Conservation (phyloP, 306 rosid species). For the Vigna radiata region DNA sequence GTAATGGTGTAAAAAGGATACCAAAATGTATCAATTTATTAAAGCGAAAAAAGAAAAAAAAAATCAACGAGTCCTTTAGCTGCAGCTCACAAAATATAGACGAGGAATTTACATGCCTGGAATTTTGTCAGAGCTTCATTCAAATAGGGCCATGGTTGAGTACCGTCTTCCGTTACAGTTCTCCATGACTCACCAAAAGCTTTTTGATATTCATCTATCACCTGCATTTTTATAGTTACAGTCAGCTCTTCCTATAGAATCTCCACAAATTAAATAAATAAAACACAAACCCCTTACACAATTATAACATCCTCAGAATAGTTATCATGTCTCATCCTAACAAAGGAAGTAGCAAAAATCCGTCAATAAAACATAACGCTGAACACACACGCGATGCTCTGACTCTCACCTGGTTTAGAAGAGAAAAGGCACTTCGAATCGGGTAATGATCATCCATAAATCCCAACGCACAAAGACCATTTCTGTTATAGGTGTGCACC, state of each 20-base stretch:
- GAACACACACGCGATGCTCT: constrained; percentile 1
- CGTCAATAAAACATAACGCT: constrained; percentile 19
- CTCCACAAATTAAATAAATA: constrained; percentile 15
- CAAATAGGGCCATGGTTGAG: constrained; percentile 89
- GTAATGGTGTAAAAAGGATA: constrained; percentile 21
- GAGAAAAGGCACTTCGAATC: constrained; percentile 89
- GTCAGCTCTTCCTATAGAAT: constrained; percentile 5
- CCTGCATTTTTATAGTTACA: constrained; percentile 47
- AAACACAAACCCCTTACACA: constrained; percentile 7
- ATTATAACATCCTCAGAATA: constrained; percentile 1
- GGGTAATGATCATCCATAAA: constrained; percentile 99
- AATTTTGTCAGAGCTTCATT: constrained; percentile 76
- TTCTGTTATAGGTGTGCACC: constrained; percentile 88
- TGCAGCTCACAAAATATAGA: constrained; percentile 32
- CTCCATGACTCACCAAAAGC: constrained; percentile 88
- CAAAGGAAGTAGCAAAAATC: not conserved
- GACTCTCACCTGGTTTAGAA: constrained; percentile 82
- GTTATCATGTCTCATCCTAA: not conserved
- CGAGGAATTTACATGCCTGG: constrained; percentile 63
- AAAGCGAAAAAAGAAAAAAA: not conserved
- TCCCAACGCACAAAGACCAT: constrained; percentile 96
- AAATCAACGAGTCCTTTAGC: constrained; percentile 6
- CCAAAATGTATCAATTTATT: not conserved
- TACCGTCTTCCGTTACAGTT: constrained; percentile 60
- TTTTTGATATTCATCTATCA: constrained; percentile 88